phyloP scores from a whole-genome alignment of 805 yeast genomes.

The Nakazawaea populi region DNA sequence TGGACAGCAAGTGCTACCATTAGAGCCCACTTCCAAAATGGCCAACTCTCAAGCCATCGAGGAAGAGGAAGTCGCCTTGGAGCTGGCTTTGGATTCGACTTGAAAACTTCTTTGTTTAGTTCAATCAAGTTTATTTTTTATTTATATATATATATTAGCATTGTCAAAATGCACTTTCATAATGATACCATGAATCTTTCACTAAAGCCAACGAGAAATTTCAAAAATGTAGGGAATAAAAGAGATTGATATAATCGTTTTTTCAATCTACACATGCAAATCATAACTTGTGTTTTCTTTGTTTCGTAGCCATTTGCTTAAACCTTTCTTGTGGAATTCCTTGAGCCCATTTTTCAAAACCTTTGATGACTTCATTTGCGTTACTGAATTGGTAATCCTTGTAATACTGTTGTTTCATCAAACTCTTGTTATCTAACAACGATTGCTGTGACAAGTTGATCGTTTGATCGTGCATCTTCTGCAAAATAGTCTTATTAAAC shows the following conservation, averaged over 20 bases:
- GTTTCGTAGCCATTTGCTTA: conserved; percentile 43
- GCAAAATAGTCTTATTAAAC: conserved; percentile 35
- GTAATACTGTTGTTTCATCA: conserved; percentile 29
- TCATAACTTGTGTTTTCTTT: conserved; percentile 53
- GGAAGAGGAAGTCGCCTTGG: too few relatives aligned
- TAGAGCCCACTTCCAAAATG: too few relatives aligned
- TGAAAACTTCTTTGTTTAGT: too few relatives aligned
- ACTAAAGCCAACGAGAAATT: too few relatives aligned
- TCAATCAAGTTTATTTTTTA: too few relatives aligned
- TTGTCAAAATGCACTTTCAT: too few relatives aligned
- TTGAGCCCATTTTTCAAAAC: conserved; percentile 62
- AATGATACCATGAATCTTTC: too few relatives aligned
- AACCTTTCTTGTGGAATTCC: conserved; percentile 74
- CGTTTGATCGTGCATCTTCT: conserved; percentile 29
- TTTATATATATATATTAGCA: too few relatives aligned
- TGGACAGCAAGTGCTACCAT: not conserved
- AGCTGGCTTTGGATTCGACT: too few relatives aligned
- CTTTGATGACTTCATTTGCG: conserved; percentile 61
- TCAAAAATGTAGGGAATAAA: too few relatives aligned
- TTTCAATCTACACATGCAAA: not conserved
- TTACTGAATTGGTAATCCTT: conserved; percentile 41
- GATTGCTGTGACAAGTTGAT: conserved; percentile 40
- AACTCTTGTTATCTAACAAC: conserved; percentile 37
- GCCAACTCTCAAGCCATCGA: too few relatives aligned
- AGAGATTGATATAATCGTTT: too few relatives aligned